phyloP scores from a whole-genome alignment of 352 stramenopile genomes.

The Phytopythium boreale region DNA sequence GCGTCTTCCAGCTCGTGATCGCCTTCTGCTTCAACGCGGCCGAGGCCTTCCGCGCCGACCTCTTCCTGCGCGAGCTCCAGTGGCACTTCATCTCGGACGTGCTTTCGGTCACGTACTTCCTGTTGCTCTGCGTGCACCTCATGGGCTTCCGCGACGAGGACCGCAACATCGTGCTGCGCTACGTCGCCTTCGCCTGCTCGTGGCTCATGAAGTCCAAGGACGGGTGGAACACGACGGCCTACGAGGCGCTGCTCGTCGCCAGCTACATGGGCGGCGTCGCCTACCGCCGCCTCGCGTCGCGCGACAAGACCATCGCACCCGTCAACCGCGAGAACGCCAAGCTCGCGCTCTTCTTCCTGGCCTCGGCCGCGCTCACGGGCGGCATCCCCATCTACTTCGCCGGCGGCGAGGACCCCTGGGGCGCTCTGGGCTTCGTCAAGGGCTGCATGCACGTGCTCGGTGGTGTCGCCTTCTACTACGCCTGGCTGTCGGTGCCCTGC shows the following conservation, averaged over 20 bases:
- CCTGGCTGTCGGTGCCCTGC: constrained; percentile 71
- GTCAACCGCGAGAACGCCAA: constrained; percentile 54
- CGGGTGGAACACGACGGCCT: constrained; percentile 67
- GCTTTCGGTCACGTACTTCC: constrained; percentile 81
- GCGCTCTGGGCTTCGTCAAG: constrained; percentile 52
- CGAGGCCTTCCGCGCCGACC: constrained; percentile 54
- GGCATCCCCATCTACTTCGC: constrained; percentile 51
- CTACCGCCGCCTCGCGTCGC: constrained; percentile 52
- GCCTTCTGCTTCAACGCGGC: constrained; percentile 83
- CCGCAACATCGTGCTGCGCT: constrained; percentile 82
- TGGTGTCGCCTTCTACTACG: constrained; percentile 70
- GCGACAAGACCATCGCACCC: constrained; percentile 43
- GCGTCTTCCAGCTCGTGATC: constrained; percentile 76
- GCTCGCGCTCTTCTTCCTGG: constrained; percentile 43
- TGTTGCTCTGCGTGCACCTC: constrained; percentile 82
- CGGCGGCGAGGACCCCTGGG: constrained; percentile 29
- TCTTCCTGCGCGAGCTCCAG: constrained; percentile 72
- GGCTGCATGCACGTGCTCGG: constrained; percentile 67
- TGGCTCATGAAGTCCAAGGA: constrained; percentile 89
- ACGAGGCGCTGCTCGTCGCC: constrained; percentile 62
- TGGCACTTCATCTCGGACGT: constrained; percentile 90
- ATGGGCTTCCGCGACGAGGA: constrained; percentile 83
- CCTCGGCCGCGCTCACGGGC: constrained; percentile 37
- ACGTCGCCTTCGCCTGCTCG: constrained; percentile 74
- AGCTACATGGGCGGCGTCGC: constrained; percentile 50